Conservation (phyloP, 768 basidiomycete species). For the Porphyrellus cyaneotinctus region DNA sequence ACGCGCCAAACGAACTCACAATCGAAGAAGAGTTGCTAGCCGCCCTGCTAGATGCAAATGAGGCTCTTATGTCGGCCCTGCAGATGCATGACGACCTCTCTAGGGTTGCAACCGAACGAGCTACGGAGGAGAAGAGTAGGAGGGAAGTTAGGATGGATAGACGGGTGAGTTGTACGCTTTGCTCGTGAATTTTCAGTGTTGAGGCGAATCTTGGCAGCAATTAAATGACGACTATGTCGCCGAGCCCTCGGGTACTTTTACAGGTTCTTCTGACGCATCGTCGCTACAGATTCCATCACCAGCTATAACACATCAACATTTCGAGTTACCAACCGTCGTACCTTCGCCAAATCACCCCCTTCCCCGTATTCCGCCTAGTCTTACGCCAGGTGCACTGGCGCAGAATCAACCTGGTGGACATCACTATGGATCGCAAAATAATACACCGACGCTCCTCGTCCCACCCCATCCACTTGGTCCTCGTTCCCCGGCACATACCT, state of each 20-base stretch:
- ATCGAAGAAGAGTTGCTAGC: slow-evolving; percentile 73
- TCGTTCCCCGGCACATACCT: slow-evolving; percentile 50
- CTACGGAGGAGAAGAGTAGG: slow-evolving; percentile 63
- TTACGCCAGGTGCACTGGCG: slow-evolving; percentile 14
- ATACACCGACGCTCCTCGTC: slow-evolving; percentile 41
- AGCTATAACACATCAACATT: slow-evolving; percentile 28
- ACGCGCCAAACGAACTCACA: slow-evolving; percentile 47
- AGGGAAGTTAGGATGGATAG: slow-evolving; percentile 64
- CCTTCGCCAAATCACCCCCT: slow-evolving; percentile 34
- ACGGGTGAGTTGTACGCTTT: slow-evolving; percentile 44
- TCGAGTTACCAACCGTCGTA: slow-evolving; percentile 29
- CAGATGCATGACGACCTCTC: slow-evolving; percentile 76
- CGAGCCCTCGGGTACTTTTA: slow-evolving; percentile 19
- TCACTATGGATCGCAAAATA: slow-evolving; percentile 25
- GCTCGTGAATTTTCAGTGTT: slow-evolving; percentile 17
- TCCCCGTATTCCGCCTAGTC: slow-evolving; percentile 36
- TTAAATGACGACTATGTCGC: slow-evolving; percentile 21
- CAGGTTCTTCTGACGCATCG: slow-evolving; percentile 30
- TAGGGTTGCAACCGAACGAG: slow-evolving; percentile 53
- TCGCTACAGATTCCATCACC: slow-evolving; percentile 27
- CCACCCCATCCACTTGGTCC: slow-evolving; percentile 76
- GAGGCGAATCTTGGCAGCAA: slow-evolving; percentile 13
- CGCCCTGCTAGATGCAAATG: slow-evolving; percentile 69
- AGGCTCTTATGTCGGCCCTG: slow-evolving; percentile 62
- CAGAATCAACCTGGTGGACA: slow-evolving; percentile 15